Base-by-base conservation (phyloP, 2,329 filamentous ascomycete species). In the Ophiocordyceps polyrhachis-furcata region DNA sequence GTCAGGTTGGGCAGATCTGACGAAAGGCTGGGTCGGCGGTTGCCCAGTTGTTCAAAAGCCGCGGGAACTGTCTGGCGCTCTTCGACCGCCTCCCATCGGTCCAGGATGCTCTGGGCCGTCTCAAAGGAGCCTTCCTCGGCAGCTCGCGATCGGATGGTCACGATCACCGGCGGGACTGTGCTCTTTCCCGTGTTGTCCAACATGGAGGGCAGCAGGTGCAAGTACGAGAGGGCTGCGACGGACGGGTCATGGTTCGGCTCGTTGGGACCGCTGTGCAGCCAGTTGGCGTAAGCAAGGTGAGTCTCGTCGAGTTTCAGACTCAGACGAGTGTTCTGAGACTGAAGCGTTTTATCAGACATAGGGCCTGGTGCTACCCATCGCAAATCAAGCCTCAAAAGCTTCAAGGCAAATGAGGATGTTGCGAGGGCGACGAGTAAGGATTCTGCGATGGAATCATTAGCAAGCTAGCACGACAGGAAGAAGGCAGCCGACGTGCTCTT, bases 41-140 rank as follows among this genome's bases (percentile, higher is more conserved):
- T 59, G 8, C 77, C 75, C 23, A 91, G 68, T 52, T 88, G 81
- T 51, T 86, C 81, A 57, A 93, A 89, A 13, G 81, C 81, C 2
- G 79, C 64, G 56, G 91, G 83, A 8, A 93, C 64, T 11, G 65
- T 69, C 49, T 81, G 76, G n/a, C 71, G 63, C 42, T 75, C 70
- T 29, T 83, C 76, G 11, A 89, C 58, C 14, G 93, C 65, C 52
- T 91, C 81, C 89, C 89, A 96, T 49, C 82, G 74, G 49, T 86
- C 79, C 49, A 96, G 69, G 38, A 88, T 73, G 51, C 80, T 93
- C 52, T 82, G 76, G 0, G 75, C 66, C 29, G 79, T 75, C 50
- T 79, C 76, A 40, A 73, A 78, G 28, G 79, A 50, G 65, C 68
- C 45, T 67, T 64, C 49, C 62, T 61, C 45, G 69, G 71, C 44